Evolutionary conservation across 495 filamentous ascomycete genomes (phyloP).

Genomic region (Hypoxylon trugodes): DNA sequence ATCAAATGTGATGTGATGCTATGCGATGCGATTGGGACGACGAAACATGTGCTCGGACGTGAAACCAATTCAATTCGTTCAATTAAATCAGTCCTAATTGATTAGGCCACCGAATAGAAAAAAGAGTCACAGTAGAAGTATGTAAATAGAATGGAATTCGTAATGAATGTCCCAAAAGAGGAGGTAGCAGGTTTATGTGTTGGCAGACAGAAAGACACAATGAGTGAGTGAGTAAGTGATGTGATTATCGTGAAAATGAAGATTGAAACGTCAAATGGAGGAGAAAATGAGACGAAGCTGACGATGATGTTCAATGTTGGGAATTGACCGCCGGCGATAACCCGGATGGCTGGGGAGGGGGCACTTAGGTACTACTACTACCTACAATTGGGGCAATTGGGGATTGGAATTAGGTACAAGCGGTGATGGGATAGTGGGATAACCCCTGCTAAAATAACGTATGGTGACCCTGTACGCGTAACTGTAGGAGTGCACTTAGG

Average conservation of each 20-base stretch:
- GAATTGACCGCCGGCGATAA: slow-evolving; percentile 7
- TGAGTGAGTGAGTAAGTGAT: neutral
- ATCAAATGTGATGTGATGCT: slow-evolving; percentile 12
- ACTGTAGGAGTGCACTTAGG: too few relatives aligned
- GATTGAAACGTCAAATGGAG: neutral
- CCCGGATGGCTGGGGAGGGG: slow-evolving; percentile 21
- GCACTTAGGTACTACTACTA: slow-evolving; percentile 1
- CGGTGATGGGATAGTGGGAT: neutral
- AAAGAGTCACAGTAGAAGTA: slow-evolving; percentile 7
- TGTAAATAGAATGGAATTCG: slow-evolving; percentile 8
- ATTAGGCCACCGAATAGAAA: slow-evolving; percentile 11
- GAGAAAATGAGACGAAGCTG: neutral
- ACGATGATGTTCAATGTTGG: neutral
- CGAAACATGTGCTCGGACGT: slow-evolving; percentile 41
- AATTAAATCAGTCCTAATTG: neutral
- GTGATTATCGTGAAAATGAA: neutral
- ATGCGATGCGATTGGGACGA: slow-evolving; percentile 28
- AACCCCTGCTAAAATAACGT: too few relatives aligned
- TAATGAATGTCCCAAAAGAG: slow-evolving; percentile 24
- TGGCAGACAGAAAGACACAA: neutral
- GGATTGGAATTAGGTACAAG: neutral
- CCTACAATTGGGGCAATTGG: neutral
- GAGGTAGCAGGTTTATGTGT: slow-evolving; percentile 11
- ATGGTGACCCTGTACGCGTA: too few relatives aligned
- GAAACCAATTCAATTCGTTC: slow-evolving; percentile 16